Evolutionary conservation across 1,139 yeast genomes (phyloP), one percentile per base, ranked within the genome.

Genomic region (Candida sojae): DNA sequence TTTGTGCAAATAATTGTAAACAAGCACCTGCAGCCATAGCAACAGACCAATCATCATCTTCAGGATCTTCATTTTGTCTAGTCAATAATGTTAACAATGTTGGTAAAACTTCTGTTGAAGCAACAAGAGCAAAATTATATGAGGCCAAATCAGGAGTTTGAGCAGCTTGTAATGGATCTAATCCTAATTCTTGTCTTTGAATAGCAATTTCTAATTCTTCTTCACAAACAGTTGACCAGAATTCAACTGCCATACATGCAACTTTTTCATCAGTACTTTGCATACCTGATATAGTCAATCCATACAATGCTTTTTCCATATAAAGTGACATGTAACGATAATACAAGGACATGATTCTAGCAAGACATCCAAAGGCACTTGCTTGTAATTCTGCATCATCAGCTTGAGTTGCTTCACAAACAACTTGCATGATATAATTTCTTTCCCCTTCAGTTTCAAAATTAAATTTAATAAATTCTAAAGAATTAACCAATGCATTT

Each of bases 21-120:
- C 98, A 95, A 11, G 98, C 93, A 60, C 97, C 99, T 2, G 99
- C 97, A 45, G 99, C 97, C 99, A 93, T 93, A 7, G 97, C 85
- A 42, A 91, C 96, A 48, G 92, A 88, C 99, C 99, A 93, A 60
- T 90, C 96, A 62, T 93, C 99, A 64, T 91, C 97, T 63, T 86
- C 93, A 33, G 88, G 84, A 58, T 88, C 96, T 50, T 89, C 97
- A 64, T 90, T 93, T 67, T 91, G 97, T 65, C 91, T 82, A 11
- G 95, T 88, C 54, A 93, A 79, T 52, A 93, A 76, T 36, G 81
- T 77, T 58, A 93, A 78, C 53, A 93, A 74, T 23, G 96, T 89
- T 34, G 99, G 99, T 52, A 93, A 79, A 13, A 93, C 96, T 60
- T 89, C 96, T 49, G 80, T 77, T 49, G 90, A 77, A 5, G 98